Percentiles rank a stretch among this genome's conserved stretches.
Conservation (phyloP, 495 filamentous ascomycete genomes). For the Aspergillus indologenus region DNA sequence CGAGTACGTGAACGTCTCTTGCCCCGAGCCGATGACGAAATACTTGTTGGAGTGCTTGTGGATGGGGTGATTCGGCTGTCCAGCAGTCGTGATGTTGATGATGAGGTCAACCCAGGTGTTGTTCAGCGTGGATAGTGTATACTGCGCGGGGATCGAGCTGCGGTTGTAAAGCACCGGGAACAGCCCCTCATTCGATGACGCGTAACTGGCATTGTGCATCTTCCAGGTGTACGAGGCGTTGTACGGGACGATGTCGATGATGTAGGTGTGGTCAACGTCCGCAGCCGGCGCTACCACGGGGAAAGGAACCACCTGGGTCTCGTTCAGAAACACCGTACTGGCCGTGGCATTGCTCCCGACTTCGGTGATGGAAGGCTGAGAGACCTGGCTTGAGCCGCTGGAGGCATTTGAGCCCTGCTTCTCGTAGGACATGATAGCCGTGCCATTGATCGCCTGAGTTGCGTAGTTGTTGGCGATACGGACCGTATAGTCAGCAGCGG, state of each 20-base stretch:
- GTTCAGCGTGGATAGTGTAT: conserved; percentile 50
- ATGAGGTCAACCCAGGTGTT: conserved; percentile 59
- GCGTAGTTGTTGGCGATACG: conserved; percentile 30
- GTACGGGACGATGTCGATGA: conserved; percentile 34
- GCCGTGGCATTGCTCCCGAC: conserved; percentile 32
- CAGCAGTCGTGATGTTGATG: conserved; percentile 33
- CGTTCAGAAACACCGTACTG: conserved; percentile 38
- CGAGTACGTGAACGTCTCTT: conserved; percentile 43
- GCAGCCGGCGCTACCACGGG: conserved; percentile 36
- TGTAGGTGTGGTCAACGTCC: conserved; percentile 37
- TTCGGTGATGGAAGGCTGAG: conserved; percentile 41
- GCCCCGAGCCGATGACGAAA: conserved; percentile 51
- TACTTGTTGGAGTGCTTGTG: conserved; percentile 64
- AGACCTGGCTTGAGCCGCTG: conserved; percentile 3
- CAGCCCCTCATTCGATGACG: conserved; percentile 27
- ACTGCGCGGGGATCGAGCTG: conserved; percentile 32
- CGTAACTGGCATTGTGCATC: conserved; percentile 37
- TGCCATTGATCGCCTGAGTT: conserved; percentile 37
- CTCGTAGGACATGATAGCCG: conserved; percentile 29
- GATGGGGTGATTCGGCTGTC: conserved; percentile 50
- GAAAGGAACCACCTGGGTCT: conserved; percentile 39
- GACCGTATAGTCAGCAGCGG: conserved; percentile 36
- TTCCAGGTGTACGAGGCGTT: conserved; percentile 47
- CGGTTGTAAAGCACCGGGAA: conserved; percentile 50
- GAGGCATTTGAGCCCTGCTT: not conserved